These are phyloP conservation scores for Ustilago loliicola DNA, from an alignment of 1,284 basidiomycete genomes.

Conservation along the genomic window DNA sequence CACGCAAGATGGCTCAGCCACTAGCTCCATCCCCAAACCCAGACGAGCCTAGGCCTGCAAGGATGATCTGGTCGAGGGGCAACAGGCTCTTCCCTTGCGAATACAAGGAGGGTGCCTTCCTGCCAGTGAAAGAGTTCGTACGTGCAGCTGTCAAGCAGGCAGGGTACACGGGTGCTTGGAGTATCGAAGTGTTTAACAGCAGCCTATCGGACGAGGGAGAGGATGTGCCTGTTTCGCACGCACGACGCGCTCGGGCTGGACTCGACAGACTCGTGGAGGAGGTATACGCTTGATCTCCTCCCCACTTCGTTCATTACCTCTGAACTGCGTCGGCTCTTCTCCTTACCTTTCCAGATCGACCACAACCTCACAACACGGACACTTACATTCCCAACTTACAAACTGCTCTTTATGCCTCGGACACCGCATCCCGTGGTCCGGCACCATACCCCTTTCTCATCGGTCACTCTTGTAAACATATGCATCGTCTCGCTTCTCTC, in stretches of 20 bases:
- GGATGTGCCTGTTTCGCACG: slow-evolving; percentile 63
- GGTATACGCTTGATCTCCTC: slow-evolving; percentile 26
- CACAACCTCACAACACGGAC: neutral
- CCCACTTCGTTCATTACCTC: neutral
- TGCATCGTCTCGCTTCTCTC: slow-evolving; percentile 1
- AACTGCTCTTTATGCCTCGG: slow-evolving; percentile 1
- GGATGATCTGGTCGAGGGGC: slow-evolving; percentile 71
- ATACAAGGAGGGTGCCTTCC: slow-evolving; percentile 66
- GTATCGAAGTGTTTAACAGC: slow-evolving; percentile 71
- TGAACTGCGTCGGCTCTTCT: neutral
- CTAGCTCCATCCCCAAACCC: slow-evolving; percentile 60
- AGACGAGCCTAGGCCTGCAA: slow-evolving; percentile 66
- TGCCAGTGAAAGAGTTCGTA: slow-evolving; percentile 69
- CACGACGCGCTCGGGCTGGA: slow-evolving; percentile 55
- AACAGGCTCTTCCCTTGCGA: slow-evolving; percentile 71
- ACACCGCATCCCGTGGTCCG: neutral
- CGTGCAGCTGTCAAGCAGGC: slow-evolving; percentile 61
- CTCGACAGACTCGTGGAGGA: slow-evolving; percentile 46
- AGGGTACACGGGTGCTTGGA: slow-evolving; percentile 70
- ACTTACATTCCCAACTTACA: neutral
- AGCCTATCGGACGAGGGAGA: slow-evolving; percentile 49
- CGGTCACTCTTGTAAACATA: neutral
- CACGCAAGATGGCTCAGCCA: slow-evolving; percentile 46
- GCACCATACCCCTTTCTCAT: slow-evolving; percentile 4
- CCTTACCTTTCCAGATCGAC: neutral